phyloP scores from a whole-genome alignment of 2,329 filamentous ascomycete genomes.

The Talaromyces sp. region DNA sequence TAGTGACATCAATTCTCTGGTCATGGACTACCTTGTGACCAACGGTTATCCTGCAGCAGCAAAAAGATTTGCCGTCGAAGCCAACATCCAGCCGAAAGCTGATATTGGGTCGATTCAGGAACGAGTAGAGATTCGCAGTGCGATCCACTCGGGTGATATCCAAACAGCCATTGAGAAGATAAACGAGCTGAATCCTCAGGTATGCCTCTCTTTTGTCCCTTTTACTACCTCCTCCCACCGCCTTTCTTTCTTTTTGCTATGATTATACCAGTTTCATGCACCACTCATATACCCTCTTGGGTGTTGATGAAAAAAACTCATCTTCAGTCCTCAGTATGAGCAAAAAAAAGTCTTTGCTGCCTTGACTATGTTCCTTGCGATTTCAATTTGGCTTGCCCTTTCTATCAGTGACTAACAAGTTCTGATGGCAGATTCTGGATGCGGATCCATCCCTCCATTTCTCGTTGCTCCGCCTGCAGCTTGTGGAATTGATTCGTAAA shows the following conservation, averaged over 20 bases:
- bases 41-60: conserved; percentile 92
- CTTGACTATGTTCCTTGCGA: not conserved
- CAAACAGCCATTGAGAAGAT: conserved; percentile 78
- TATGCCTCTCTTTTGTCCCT: conserved; percentile 46
- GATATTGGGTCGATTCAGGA: conserved; percentile 68
- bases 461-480: conserved; percentile 77
- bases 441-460: conserved; percentile 80
- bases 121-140: conserved; percentile 75
- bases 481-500: conserved; percentile 84
- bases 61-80: conserved; percentile 88
- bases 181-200: conserved; percentile 86
- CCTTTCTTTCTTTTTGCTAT: conserved; percentile 51
- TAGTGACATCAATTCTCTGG: conserved; percentile 91
- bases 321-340: conserved; percentile 88
- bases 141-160: conserved; percentile 81
- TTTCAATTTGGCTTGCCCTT: conserved; percentile 5
- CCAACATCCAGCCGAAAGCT: conserved; percentile 72
- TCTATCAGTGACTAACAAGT: not conserved
- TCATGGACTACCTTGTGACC: conserved; percentile 94
- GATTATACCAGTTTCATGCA: conserved; percentile 99
- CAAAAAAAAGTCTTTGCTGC: conserved; percentile 28
- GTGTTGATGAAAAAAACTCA: conserved; percentile 78
- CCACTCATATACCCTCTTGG: conserved; percentile 92
- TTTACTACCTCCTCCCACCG: conserved; percentile 12
- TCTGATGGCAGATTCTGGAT: conserved; percentile 68